These are phyloP conservation scores for Neurospora sp. DNA, from an alignment of 495 filamentous ascomycete species.

Conservation along the genomic window DNA sequence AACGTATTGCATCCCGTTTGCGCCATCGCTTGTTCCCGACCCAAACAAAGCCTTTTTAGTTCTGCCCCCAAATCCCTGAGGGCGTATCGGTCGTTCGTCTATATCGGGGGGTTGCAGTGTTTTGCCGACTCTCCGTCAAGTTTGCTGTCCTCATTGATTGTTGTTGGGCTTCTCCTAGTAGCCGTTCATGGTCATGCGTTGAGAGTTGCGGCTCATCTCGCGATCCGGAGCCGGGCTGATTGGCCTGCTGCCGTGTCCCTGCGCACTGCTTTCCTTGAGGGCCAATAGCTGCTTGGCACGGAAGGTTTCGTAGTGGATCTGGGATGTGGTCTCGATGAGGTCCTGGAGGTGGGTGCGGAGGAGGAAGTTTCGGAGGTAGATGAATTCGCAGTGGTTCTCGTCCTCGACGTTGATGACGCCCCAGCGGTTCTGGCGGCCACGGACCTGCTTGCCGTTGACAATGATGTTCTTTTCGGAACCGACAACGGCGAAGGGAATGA, in stretches of 20 bases:
- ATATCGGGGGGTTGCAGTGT: background rate
- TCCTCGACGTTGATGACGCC: conserved; percentile 99
- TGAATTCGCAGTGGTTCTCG: conserved; percentile 98
- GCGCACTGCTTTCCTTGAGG: conserved; percentile 93
- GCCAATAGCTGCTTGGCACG: conserved; percentile 97
- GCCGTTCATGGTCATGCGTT: conserved; percentile 96
- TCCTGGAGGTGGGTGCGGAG: conserved; percentile 95
- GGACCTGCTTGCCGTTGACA: conserved; percentile 94
- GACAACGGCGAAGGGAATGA: conserved; percentile 96
- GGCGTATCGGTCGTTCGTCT: background rate
- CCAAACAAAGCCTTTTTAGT: background rate
- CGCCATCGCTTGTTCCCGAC: background rate
- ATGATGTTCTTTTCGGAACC: conserved; percentile 97
- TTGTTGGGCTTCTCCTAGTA: conserved; percentile 45
- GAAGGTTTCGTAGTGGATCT: conserved; percentile 99
- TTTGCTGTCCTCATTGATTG: conserved; percentile 8
- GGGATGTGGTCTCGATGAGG: conserved; percentile 97
- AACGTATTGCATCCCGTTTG: background rate
- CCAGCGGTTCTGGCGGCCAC: conserved; percentile 97
- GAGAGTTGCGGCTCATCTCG: conserved; percentile 91
- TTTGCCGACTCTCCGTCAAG: conserved; percentile 2
- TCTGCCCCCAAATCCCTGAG: background rate
- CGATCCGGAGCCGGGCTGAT: conserved; percentile 91
- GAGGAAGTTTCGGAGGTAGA: conserved; percentile 95
- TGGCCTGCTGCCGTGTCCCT: conserved; percentile 76